These are phyloP conservation scores for Pisolithus thermaeus DNA, from an alignment of 1,284 basidiomycete species.

Conservation along the genomic window DNA sequence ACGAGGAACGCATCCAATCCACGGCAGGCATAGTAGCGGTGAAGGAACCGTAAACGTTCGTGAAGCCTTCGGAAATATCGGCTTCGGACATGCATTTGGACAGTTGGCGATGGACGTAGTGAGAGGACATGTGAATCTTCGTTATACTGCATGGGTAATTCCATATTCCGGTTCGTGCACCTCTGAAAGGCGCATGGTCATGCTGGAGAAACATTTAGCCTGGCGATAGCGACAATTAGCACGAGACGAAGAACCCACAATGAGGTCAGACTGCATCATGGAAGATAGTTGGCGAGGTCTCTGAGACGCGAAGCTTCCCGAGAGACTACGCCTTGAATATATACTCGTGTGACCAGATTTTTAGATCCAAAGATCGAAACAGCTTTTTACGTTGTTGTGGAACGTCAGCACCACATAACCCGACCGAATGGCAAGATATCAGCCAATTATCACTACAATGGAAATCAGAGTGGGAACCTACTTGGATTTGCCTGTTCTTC, in stretches of 20 bases:
- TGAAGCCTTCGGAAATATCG: conserved; percentile 24
- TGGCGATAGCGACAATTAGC: background rate
- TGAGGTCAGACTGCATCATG: background rate
- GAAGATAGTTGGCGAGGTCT: background rate
- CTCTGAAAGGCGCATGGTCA: background rate
- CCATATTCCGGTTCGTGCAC: conserved; percentile 12
- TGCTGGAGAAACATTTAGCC: background rate
- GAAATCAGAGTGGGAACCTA: background rate
- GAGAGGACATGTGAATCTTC: conserved; percentile 25
- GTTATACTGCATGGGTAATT: conserved; percentile 24
- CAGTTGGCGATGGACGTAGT: conserved; percentile 25
- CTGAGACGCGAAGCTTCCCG: background rate
- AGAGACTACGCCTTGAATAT: background rate
- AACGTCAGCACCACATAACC: background rate
- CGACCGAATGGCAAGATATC: background rate
- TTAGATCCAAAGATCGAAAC: background rate
- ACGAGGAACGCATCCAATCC: conserved; percentile 19
- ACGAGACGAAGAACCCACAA: background rate
- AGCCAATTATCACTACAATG: background rate
- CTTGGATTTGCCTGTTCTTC: background rate
- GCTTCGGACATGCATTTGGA: conserved; percentile 26
- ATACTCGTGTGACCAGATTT: conserved; percentile 1
- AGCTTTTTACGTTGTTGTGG: background rate
- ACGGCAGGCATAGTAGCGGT: conserved; percentile 31
- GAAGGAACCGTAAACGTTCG: conserved; percentile 45